Conservation (phyloP, 371 early-diverging fungal genomes). For the Haplosporangium sp. region DNA sequence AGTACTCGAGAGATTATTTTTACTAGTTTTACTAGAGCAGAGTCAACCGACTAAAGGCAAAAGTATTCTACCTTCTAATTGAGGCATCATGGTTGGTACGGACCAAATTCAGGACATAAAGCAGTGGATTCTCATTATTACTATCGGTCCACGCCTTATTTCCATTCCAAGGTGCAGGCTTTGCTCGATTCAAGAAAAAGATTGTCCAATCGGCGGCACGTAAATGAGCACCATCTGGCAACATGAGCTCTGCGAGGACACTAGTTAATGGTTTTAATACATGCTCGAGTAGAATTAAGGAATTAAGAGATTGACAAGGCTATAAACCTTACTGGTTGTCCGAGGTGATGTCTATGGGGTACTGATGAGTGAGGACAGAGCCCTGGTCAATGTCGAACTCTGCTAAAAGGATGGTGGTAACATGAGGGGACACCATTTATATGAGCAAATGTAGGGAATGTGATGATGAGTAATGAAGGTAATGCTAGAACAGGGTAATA, state of each 20-base stretch:
- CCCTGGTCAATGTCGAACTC: slow-evolving; percentile 96
- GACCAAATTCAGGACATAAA: slow-evolving; percentile 91
- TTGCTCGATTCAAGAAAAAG: slow-evolving; percentile 83
- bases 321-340: slow-evolving; percentile 80
- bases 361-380: slow-evolving; percentile 85
- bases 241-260: slow-evolving; percentile 92
- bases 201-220: slow-evolving; percentile 96
- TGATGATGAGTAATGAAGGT: no score
- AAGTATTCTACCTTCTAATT: slow-evolving; percentile 68
- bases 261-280: slow-evolving; percentile 47
- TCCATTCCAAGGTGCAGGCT: slow-evolving; percentile 64
- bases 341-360: slow-evolving; percentile 85
- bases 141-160: slow-evolving; percentile 61
- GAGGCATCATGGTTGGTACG: slow-evolving; percentile 88
- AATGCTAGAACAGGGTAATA: no score
- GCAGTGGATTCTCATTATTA: slow-evolving; percentile 68
- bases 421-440: slow-evolving; percentile 66
- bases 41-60: no score
- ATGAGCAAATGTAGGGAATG: no score
- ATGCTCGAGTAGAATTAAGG: no score
- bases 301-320: background rate
- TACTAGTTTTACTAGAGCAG: no score
- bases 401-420: slow-evolving; percentile 88
- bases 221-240: slow-evolving; percentile 95
- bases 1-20: no score